Conservation (phyloP, 306 rosid genomes). For the Datisca glomerata region DNA sequence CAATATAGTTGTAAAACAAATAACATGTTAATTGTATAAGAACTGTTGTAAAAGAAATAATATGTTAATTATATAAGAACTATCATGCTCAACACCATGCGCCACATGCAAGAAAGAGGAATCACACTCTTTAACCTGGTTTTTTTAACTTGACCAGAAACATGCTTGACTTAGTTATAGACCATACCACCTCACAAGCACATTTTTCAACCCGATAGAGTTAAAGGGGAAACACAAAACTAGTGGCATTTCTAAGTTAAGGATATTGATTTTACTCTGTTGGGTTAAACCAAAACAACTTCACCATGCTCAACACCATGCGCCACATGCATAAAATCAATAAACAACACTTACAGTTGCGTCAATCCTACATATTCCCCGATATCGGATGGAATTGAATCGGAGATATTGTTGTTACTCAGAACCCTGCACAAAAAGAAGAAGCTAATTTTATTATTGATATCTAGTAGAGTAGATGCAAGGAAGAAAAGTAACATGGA, state of each 20-base stretch:
- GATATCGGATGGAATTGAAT: constrained; percentile 49
- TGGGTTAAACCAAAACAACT: constrained; percentile 4
- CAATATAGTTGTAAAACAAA: too few species aligned
- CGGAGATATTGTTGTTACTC: constrained; percentile 56
- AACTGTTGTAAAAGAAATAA: too few species aligned
- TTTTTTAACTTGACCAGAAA: too few species aligned
- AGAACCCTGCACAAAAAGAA: constrained; percentile 43
- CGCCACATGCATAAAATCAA: not conserved
- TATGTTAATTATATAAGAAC: too few species aligned
- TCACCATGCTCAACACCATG: not conserved
- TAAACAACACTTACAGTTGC: constrained; percentile 38
- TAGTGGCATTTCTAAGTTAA: too few species aligned
- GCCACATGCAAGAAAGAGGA: too few species aligned
- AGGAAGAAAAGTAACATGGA: constrained; percentile 1
- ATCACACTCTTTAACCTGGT: too few species aligned
- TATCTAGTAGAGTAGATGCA: constrained; percentile 3
- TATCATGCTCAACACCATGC: too few species aligned
- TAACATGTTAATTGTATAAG: too few species aligned
- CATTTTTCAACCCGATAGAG: too few species aligned
- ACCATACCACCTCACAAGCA: not conserved
- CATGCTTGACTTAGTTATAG: not conserved
- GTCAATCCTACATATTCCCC: constrained; percentile 37
- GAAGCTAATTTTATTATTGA: constrained; percentile 4
- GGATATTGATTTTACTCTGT: too few species aligned
- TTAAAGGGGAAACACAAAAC: too few species aligned